These are phyloP conservation scores for Suillus variegatus DNA, from an alignment of 768 basidiomycete species.

Conservation along the genomic window DNA sequence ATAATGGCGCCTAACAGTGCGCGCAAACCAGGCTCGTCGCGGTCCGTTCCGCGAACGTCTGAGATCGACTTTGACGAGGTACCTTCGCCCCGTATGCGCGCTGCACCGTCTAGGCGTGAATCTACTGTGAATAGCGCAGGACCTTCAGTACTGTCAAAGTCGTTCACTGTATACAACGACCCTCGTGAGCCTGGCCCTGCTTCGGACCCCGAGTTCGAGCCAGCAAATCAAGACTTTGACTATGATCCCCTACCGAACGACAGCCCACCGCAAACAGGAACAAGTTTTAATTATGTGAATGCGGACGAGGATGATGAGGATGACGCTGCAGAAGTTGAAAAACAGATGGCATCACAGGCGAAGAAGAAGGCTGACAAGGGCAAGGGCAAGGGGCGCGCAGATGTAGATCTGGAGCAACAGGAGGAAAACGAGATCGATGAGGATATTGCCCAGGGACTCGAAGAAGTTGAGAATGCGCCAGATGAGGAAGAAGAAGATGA, in stretches of 20 bases:
- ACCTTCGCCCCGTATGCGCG: conserved; percentile 54
- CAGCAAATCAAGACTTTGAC: conserved; percentile 31
- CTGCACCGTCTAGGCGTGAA: conserved; percentile 28
- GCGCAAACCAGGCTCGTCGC: conserved; percentile 40
- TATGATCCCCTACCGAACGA: conserved; percentile 23
- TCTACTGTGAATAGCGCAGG: conserved; percentile 36
- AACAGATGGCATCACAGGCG: conserved; percentile 25
- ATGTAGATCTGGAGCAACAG: conserved; percentile 17
- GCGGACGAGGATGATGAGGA: conserved; percentile 46
- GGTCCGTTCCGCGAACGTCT: conserved; percentile 51
- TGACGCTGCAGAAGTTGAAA: conserved; percentile 33
- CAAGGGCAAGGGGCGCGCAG: conserved; percentile 45
- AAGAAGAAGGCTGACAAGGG: conserved; percentile 35
- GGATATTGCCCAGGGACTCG: conserved; percentile 44
- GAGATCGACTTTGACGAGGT: conserved; percentile 63
- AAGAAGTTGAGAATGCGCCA: conserved; percentile 51
- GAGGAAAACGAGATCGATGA: conserved; percentile 37
- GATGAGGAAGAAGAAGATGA: conserved; percentile 51
- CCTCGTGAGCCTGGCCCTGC: conserved; percentile 18
- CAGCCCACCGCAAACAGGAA: conserved; percentile 28
- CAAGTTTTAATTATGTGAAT: conserved; percentile 51
- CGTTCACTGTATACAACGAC: conserved; percentile 14
- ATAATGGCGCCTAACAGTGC: conserved; percentile 40
- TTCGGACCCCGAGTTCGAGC: conserved; percentile 26
- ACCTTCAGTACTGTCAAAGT: conserved; percentile 35